Evolutionary conservation across 306 rosid species (phyloP), one percentile per base, ranked within the genome.

Genomic region (Amphicarpaea edgeworthii): DNA sequence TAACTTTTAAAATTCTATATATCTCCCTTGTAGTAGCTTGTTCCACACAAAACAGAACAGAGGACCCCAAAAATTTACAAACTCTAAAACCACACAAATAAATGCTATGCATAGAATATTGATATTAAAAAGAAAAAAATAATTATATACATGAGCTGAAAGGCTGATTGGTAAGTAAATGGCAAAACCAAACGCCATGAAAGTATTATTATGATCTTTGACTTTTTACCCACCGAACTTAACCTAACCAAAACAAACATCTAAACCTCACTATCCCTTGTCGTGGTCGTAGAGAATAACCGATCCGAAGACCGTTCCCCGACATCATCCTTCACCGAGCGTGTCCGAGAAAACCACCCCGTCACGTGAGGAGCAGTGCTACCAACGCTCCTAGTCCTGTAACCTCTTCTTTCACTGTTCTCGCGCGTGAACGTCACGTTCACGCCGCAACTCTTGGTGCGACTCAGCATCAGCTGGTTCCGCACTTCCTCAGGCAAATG

Each of bases 401-500:
- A 82, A 19, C 90, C 92, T 20, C 78, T 81, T 77, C 91, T 85
- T 53, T n/a, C 76, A 23, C 97, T 91, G 10, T 82, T 84, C 30
- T 81, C 86, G 6, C 90, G 68, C 15, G 87, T 88, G 10, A 95
- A 82, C 1, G 76, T 70, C 50, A 72, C 82, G 68, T 81, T 55
- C 54, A 77, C 83, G 71, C 85, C 85, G 57, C 84, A 79, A 23
- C 84, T 89, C 28, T 73, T 81, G 10, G 90, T 34, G 0, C 90
- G 81, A 32, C 38, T 81, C 54, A 88, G 47, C 10, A 95, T 28
- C 1, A 95, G 67, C 84, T 79, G 90, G 72, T 40, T 88, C 55
- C 97, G 68, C 15, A 88, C 93, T 23, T 87, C 92, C 41, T 86
- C 88, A n/a, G 97, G 97, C 19, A 95, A 77, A 51, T 89, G 81